Evolutionary conservation across 352 stramenopile genomes (phyloP), one percentile per base, ranked within the genome.

Genomic region (Pythium folliculosum): DNA sequence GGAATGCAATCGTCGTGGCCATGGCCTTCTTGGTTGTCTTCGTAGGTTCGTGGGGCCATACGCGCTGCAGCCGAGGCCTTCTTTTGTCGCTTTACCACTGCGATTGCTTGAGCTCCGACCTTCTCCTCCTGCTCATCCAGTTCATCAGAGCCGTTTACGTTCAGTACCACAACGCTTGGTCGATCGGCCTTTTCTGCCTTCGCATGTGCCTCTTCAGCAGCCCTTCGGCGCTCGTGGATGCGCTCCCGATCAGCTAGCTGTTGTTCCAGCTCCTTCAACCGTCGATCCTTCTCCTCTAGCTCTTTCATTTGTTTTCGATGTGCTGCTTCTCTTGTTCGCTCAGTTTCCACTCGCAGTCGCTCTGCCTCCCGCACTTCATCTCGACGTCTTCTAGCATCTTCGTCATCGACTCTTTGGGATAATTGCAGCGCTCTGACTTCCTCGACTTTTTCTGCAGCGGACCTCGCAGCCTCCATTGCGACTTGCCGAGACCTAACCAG

Each of bases 101-200:
- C 38, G 14, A 72, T 76, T 0, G 55, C 56, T 35, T 67, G 64
- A 17, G 43, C 62, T 60, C 59, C 65, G 32, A 72, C 67, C 62
- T 73, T 84, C 48, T 75, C 56, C 71, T 59, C 71, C 8, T 72
- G 50, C 6, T 77, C 60, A 19, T 52, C 54, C 44, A 70, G 52
- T 17, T 86, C 77, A 1, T 89, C 81, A 0, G 64, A 27, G 21
- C 74, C 63, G 23, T 67, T 75, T 48, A 90, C 66, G 23, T 91
- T 89, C 17, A 90, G 62, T 0, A 90, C 81, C 21, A 90, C 78
- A 35, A 91, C 83, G 56, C 67, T 85, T 0, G 83, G 81, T n/a
- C 58, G 54, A 10, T 62, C 63, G 5, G 30, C 2, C n/a, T 68
- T 69, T 58, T 63, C 72, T 59, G 67, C 43, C 40, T 67, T 58